Evolutionary conservation across 1,284 basidiomycete genomes (phyloP).

Genomic region (Ganoderma boninense): DNA sequence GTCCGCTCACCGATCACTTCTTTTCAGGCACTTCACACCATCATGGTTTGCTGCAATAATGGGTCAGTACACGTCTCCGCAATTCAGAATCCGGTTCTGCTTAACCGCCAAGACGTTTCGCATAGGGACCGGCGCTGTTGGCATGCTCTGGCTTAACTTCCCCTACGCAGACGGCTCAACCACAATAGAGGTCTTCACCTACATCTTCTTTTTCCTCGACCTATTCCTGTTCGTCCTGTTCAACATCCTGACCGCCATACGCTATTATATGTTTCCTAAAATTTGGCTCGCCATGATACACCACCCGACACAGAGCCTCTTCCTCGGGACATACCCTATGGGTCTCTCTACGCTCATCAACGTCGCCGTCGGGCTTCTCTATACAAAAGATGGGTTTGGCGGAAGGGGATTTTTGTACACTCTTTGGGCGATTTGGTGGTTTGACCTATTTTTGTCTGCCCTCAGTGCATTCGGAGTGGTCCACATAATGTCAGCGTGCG

Average conservation of each 20-base stretch:
- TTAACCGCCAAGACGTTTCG: background rate
- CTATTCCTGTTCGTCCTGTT: constrained; percentile 60
- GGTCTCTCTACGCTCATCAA: constrained; percentile 61
- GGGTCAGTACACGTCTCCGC: constrained; percentile 27
- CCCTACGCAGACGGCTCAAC: constrained; percentile 46
- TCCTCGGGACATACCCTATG: constrained; percentile 69
- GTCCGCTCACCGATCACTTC: background rate
- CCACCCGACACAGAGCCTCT: constrained; percentile 67
- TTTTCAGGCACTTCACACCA: constrained; percentile 51
- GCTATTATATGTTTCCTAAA: constrained; percentile 61
- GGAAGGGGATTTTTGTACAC: constrained; percentile 55
- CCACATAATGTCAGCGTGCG: constrained; percentile 56
- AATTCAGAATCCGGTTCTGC: background rate
- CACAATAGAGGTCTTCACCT: constrained; percentile 43
- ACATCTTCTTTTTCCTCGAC: constrained; percentile 63
- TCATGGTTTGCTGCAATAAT: constrained; percentile 54
- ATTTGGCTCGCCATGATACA: constrained; percentile 46
- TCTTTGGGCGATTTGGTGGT: constrained; percentile 72
- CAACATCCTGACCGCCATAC: constrained; percentile 45
- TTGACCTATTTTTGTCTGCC: constrained; percentile 56
- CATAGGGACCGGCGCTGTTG: constrained; percentile 50
- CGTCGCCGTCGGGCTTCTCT: constrained; percentile 34
- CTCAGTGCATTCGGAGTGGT: constrained; percentile 61
- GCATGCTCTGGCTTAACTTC: constrained; percentile 49
- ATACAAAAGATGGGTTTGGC: constrained; percentile 49